phyloP scores from a whole-genome alignment of 2,329 filamentous ascomycete genomes.

The Sclerotinia nivalis region DNA sequence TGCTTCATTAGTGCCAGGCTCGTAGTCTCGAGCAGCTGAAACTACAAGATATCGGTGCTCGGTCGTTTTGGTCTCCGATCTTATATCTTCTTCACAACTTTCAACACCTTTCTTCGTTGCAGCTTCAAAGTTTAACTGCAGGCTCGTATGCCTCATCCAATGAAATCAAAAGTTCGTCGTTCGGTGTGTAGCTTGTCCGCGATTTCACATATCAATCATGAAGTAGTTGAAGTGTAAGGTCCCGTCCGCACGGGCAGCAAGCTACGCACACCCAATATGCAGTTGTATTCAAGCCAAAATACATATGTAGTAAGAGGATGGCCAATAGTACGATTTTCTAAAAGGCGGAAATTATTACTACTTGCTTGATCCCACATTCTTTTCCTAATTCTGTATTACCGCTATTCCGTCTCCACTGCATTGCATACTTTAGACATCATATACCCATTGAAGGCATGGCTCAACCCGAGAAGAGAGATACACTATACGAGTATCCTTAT shows the following conservation, averaged over 20 bases:
- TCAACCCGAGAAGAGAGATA: neutral
- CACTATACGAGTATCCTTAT: constrained; percentile 13
- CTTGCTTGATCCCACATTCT: neutral
- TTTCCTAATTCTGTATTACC: constrained; percentile 8
- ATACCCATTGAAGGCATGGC: constrained; percentile 8
- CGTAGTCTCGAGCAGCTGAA: constrained; percentile 11
- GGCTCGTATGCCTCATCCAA: neutral
- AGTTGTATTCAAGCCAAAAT: constrained; percentile 2
- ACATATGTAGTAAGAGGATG: constrained; percentile 9
- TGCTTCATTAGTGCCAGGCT: neutral
- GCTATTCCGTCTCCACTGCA: constrained; percentile 2
- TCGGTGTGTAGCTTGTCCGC: constrained; percentile 8
- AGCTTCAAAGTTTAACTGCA: neutral
- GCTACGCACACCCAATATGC: constrained; percentile 4
- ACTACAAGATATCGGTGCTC: constrained; percentile 17
- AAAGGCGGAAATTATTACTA: constrained; percentile 10
- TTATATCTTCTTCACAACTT: neutral
- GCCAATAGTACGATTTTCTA: constrained; percentile 8
- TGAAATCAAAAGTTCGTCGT: constrained; percentile 1
- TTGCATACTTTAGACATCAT: constrained; percentile 3
- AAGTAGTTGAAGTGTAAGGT: neutral
- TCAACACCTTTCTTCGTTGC: neutral
- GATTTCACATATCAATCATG: neutral
- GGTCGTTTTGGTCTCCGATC: constrained; percentile 10
- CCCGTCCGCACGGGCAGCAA: constrained; percentile 17